Conservation (phyloP, 2,329 filamentous ascomycete species). For the Pseudogymnoascus sp. region DNA sequence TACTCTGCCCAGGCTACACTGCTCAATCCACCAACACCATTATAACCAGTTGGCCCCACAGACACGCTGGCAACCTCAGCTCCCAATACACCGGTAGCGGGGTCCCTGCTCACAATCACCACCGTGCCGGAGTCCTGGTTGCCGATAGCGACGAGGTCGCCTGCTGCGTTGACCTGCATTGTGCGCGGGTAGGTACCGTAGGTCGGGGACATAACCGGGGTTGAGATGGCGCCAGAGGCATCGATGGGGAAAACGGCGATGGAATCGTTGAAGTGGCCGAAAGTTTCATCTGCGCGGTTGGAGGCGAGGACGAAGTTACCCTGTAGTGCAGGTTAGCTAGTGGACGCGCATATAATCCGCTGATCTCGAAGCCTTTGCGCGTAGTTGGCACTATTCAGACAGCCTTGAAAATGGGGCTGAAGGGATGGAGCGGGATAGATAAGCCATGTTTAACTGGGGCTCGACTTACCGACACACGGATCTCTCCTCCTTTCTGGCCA, state of each 20-base stretch:
- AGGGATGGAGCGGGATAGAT: neutral
- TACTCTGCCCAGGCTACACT: slow-evolving; percentile 43
- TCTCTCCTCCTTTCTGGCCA: slow-evolving; percentile 47
- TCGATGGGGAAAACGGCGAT: slow-evolving; percentile 34
- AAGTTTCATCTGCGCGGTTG: slow-evolving; percentile 55
- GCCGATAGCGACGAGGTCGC: slow-evolving; percentile 37
- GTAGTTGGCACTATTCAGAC: neutral
- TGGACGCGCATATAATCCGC: neutral
- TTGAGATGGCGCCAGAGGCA: slow-evolving; percentile 32
- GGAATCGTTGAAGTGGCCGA: slow-evolving; percentile 40
- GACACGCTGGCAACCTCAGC: slow-evolving; percentile 34
- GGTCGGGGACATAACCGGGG: slow-evolving; percentile 35
- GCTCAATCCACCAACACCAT: slow-evolving; percentile 42
- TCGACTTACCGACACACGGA: slow-evolving; percentile 33
- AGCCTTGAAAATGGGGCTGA: too few species aligned
- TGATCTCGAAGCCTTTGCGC: neutral
- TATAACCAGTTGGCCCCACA: slow-evolving; percentile 35
- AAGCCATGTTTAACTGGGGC: neutral
- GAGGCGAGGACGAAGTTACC: slow-evolving; percentile 52
- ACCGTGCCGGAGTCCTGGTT: slow-evolving; percentile 36
- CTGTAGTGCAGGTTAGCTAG: slow-evolving; percentile 10
- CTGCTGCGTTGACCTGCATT: slow-evolving; percentile 37
- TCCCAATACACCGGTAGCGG: slow-evolving; percentile 34
- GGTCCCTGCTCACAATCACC: slow-evolving; percentile 34
- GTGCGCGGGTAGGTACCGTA: slow-evolving; percentile 39